Evolutionary conservation across 2,329 filamentous ascomycete species (phyloP).

Genomic region (Piedraia hortae): DNA sequence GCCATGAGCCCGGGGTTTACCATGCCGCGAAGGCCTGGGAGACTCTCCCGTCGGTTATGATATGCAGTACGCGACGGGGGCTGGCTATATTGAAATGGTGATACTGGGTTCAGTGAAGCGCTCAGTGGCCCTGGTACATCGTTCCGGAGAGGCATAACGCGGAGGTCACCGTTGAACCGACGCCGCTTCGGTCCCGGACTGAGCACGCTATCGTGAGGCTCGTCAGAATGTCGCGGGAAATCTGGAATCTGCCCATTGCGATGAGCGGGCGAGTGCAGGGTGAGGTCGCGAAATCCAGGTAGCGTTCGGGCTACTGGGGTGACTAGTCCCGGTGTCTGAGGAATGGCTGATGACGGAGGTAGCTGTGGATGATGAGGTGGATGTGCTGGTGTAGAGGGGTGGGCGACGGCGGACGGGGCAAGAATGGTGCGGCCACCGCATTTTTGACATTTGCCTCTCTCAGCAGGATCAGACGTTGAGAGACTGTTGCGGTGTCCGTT

Average conservation of each 20-base stretch:
- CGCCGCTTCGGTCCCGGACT: slow-evolving; percentile 34
- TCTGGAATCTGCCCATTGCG: slow-evolving; percentile 5
- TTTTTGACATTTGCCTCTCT: slow-evolving; percentile 32
- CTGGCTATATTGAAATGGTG: slow-evolving; percentile 17
- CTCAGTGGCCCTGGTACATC: slow-evolving; percentile 11
- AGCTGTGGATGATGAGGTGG: slow-evolving; percentile 9
- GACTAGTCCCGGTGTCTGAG: too few relatives aligned
- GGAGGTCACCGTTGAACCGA: slow-evolving; percentile 24
- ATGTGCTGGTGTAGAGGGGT: slow-evolving; percentile 6
- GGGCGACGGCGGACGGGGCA: slow-evolving; percentile 21
- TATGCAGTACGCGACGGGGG: too few relatives aligned
- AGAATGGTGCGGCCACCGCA: slow-evolving; percentile 42
- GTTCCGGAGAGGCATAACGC: too few relatives aligned
- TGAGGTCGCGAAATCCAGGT: slow-evolving; percentile 12
- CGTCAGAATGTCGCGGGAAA: slow-evolving; percentile 10
- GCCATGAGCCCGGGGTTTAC: slow-evolving; percentile 19
- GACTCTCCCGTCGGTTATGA: slow-evolving; percentile 17
- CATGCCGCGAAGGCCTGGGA: slow-evolving; percentile 13
- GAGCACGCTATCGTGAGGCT: too few relatives aligned
- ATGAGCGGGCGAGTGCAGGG: slow-evolving; percentile 11
- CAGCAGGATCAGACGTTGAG: slow-evolving; percentile 8
- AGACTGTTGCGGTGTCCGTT: slow-evolving; percentile 18
- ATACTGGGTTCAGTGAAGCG: slow-evolving; percentile 15
- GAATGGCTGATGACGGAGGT: slow-evolving; percentile 7
- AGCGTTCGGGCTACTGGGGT: slow-evolving; percentile 14